phyloP scores from a whole-genome alignment of 2,329 filamentous ascomycete species.

The Cercospora sp. region DNA sequence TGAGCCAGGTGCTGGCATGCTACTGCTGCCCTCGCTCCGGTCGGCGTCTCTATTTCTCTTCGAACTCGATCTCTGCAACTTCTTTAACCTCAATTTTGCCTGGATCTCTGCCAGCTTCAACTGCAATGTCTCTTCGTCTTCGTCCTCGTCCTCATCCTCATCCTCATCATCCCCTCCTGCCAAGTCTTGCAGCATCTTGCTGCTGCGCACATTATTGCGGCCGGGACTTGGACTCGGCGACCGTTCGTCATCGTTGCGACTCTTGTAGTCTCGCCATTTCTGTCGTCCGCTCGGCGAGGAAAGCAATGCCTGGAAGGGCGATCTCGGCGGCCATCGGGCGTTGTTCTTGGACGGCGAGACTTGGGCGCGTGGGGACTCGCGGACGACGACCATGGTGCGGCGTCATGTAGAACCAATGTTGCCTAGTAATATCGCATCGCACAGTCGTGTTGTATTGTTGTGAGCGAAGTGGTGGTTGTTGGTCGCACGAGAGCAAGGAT shows the following conservation, averaged over 20 bases:
- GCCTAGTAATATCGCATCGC: constrained; percentile 6
- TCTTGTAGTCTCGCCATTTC: constrained; percentile 67
- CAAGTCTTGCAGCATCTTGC: constrained; percentile 33
- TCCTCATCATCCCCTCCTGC: constrained; percentile 32
- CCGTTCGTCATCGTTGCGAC: constrained; percentile 45
- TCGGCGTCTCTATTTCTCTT: constrained; percentile 14
- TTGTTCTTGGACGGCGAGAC: constrained; percentile 48
- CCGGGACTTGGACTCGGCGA: constrained; percentile 60
- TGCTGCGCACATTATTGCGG: constrained; percentile 30
- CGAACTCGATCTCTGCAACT: constrained; percentile 56
- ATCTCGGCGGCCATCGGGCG: constrained; percentile 61
- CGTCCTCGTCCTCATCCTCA: constrained; percentile 42
- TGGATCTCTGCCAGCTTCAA: constrained; percentile 86
- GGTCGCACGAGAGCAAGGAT: constrained; percentile 14
- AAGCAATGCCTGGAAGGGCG: constrained; percentile 61
- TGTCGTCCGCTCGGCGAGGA: constrained; percentile 77
- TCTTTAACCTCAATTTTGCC: constrained; percentile 82
- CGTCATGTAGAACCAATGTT: constrained; percentile 3
- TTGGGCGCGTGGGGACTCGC: constrained; percentile 50
- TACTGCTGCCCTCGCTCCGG: constrained; percentile 12
- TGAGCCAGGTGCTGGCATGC: constrained; percentile 18
- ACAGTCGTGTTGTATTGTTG: constrained; percentile 9
- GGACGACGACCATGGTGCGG: constrained; percentile 45
- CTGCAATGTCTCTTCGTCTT: constrained; percentile 83
- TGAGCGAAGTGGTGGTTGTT: constrained; percentile 11